Base-by-base conservation (phyloP, 495 filamentous ascomycete species). In the Haplographium delicatum region DNA sequence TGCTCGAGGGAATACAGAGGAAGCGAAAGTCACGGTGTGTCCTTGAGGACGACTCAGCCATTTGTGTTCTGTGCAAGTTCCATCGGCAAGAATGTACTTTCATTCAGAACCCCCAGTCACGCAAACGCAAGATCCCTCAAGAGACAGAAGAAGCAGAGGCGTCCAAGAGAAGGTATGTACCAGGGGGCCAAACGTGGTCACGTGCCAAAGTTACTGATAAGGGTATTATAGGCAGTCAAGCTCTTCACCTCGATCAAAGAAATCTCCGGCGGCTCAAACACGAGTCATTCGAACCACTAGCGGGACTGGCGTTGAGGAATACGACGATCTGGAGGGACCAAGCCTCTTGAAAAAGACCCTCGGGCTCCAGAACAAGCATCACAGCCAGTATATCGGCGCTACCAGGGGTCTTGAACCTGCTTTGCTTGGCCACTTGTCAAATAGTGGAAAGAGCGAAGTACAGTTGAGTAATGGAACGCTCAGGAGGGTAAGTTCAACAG, bases 11-110 rank as follows among this genome's bases (percentile, higher is more conserved):
- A n/a, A n/a, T n/a, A 53, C 35, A 61, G 58, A 76, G 89, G 48
- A 80, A 80, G 67, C 74, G 89, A 62, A 89, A 91, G 68, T 87
- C 83, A 60, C 84, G 90, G 59, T 98, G 93, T 71, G 88, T 91
- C 41, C 86, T 95, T 69, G 86, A 90, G 60, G 79, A 81, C 18
- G 81, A 80, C 23, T 74, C 79, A 18, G 71, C 79, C 19, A 72
- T 71, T 59, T 85, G 82, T 62, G 71, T 82, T 39, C 72, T 81
- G 20, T 85, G 82, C 62, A 77, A 80, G 64, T 73, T 75, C 60
- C 77, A 73, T 56, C 74, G 72, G 42, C 72, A 76, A 58, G 75
- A 79, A 43, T 85, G 82, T 58, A 82, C 80, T 16, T 74, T 83
- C 62, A 61, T 73, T 27, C 74, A 79, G 40, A 85, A 88, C 49